Percentiles rank a stretch among this genome's conserved stretches.
These are phyloP conservation scores for Escallonia herrerae DNA, from an alignment of 129 eudicot species.

Conservation along the genomic window DNA sequence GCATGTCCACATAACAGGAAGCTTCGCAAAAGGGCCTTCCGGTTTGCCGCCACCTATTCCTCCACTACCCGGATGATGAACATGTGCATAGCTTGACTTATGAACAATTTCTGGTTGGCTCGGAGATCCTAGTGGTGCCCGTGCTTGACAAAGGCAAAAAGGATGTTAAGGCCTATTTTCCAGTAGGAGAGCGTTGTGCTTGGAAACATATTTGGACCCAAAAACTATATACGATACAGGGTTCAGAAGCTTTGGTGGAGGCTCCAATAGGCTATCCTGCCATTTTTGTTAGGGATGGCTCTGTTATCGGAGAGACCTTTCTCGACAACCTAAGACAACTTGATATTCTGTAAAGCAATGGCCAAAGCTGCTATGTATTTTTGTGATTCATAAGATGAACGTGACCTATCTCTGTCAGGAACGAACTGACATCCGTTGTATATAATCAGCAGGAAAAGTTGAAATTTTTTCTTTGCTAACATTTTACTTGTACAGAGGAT, in stretches of 20 bases:
- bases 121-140: slow-evolving; percentile 87
- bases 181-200: slow-evolving; percentile 56
- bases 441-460: neutral
- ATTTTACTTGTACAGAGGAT: neutral
- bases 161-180: slow-evolving; percentile 79
- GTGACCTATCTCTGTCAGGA: neutral
- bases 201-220: slow-evolving; percentile 98
- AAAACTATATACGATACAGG: slow-evolving; percentile 43
- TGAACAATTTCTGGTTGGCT: slow-evolving; percentile 88
- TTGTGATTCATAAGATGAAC: neutral
- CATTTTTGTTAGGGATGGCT: slow-evolving; percentile 69
- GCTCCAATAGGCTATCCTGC: slow-evolving; percentile 93
- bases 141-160: slow-evolving; percentile 78
- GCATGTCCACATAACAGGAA: slow-evolving; percentile 52
- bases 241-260: slow-evolving; percentile 62
- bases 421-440: neutral
- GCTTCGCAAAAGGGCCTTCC: slow-evolving; percentile 89
- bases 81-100: slow-evolving; percentile 67
- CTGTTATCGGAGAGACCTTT: slow-evolving; percentile 67
- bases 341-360: slow-evolving; percentile 29
- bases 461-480: neutral
- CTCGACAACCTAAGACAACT: slow-evolving; percentile 48
- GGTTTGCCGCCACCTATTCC: slow-evolving; percentile 86
- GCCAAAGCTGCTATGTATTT: neutral
- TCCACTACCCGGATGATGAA: slow-evolving; percentile 91